These are phyloP conservation scores for Ascochyta fabae DNA, from an alignment of 2,329 filamentous ascomycete species.

Conservation along the genomic window DNA sequence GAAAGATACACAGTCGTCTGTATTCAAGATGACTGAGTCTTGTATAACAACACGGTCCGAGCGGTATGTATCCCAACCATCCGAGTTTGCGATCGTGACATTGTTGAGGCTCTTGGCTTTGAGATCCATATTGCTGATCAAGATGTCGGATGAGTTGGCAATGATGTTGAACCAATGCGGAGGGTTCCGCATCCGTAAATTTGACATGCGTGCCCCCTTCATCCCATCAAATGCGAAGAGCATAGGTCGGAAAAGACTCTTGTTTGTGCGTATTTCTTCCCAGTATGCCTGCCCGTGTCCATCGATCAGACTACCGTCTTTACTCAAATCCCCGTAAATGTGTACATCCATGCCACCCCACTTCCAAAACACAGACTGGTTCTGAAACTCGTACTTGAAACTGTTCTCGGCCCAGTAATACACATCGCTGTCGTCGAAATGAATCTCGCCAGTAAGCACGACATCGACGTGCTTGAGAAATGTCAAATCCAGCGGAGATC, in stretches of 20 bases:
- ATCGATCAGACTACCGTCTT: constrained; percentile 55
- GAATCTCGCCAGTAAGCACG: constrained; percentile 54
- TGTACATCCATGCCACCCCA: constrained; percentile 67
- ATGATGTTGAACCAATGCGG: constrained; percentile 54
- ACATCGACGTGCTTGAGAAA: constrained; percentile 66
- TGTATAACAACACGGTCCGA: constrained; percentile 66
- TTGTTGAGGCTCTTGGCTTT: not conserved
- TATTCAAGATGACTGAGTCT: constrained; percentile 64
- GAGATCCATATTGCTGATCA: constrained; percentile 16
- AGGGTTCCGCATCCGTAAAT: constrained; percentile 4
- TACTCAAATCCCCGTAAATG: constrained; percentile 61
- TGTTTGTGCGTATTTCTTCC: constrained; percentile 1
- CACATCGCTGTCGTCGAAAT: constrained; percentile 64
- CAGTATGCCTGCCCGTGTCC: constrained; percentile 64
- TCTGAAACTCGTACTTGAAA: constrained; percentile 67
- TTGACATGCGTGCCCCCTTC: constrained; percentile 8
- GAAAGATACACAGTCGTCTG: constrained; percentile 68
- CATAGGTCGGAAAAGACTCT: constrained; percentile 60
- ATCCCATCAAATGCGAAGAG: constrained; percentile 34
- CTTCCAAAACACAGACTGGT: constrained; percentile 67
- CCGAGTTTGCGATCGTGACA: constrained; percentile 25
- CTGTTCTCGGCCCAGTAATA: constrained; percentile 67
- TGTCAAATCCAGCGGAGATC: constrained; percentile 65
- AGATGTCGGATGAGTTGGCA: constrained; percentile 55
- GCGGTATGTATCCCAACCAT: constrained; percentile 63